phyloP scores from a whole-genome alignment of 192 early-diverging fungal genomes.

The Thamnidium elegans region DNA sequence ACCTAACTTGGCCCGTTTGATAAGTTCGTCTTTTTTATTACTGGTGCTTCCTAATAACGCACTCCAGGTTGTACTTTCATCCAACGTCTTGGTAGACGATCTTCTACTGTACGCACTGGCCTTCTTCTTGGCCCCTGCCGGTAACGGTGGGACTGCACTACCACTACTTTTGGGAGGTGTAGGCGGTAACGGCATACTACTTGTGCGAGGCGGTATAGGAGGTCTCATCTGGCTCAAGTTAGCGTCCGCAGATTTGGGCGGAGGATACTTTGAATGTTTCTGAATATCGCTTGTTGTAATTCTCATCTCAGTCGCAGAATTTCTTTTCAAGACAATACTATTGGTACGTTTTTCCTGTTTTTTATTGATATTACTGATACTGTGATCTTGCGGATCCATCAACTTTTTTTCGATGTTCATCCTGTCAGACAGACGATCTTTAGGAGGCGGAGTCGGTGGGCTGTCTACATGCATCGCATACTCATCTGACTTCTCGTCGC shows the following conservation, averaged over 20 bases:
- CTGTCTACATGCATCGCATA: background rate
- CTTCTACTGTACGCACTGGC: background rate
- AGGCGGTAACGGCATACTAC: conserved; percentile 8
- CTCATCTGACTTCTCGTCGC: background rate
- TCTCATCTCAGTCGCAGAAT: background rate
- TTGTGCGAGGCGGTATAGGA: conserved; percentile 7
- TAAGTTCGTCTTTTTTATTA: conserved; percentile 1
- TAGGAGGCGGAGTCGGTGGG: background rate
- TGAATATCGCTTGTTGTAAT: background rate
- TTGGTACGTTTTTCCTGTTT: background rate
- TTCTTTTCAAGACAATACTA: background rate
- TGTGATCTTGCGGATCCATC: background rate
- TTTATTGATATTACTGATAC: background rate
- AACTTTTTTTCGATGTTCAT: background rate
- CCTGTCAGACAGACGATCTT: background rate
- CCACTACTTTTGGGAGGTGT: background rate
- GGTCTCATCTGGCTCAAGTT: background rate
- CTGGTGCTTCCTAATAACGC: background rate
- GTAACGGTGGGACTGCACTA: background rate
- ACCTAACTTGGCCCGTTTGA: background rate
- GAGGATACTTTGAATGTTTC: background rate
- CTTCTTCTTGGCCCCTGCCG: background rate
- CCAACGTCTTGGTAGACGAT: background rate
- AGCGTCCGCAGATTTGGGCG: no score
- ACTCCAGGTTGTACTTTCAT: conserved; percentile 7